A percentile compares a stretch with the other conserved stretches of the same genome.
Evolutionary conservation across 208 protist species (phyloP).

Genomic region (Acanthamoeba sp.): DNA sequence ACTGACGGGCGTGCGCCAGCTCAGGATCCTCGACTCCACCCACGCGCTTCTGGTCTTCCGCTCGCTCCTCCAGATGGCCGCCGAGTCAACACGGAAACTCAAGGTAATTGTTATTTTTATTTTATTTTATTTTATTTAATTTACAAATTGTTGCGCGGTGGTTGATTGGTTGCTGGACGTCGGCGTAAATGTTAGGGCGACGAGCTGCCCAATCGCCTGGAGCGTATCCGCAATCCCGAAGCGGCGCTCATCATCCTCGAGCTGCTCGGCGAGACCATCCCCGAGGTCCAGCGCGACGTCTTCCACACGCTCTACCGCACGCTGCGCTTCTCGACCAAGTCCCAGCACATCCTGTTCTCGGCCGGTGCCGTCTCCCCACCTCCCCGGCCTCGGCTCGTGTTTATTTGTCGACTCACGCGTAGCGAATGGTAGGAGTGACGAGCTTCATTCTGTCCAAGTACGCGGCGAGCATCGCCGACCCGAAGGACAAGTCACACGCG

Average conservation of each 20-base stretch:
- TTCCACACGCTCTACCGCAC: slow-evolving; percentile 9
- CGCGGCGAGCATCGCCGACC: background rate
- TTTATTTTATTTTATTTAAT: no score
- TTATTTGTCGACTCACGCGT: no score
- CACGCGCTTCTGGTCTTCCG: slow-evolving; percentile 1
- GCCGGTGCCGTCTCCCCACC: no score
- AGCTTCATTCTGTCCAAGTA: slow-evolving; percentile 65
- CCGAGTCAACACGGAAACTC: slow-evolving; percentile 1
- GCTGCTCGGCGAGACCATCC: slow-evolving; percentile 34
- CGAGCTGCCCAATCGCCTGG: background rate
- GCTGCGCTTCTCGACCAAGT: background rate
- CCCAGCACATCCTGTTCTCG: slow-evolving; percentile 34
- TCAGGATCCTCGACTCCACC: background rate
- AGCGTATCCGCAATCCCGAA: background rate
- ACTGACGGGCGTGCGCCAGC: background rate
- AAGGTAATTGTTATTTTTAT: background rate
- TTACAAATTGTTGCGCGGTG: no score
- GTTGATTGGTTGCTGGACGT: background rate
- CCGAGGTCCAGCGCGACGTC: slow-evolving; percentile 36
- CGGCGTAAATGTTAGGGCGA: slow-evolving; percentile 5
- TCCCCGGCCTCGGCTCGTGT: no score
- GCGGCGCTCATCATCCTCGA: slow-evolving; percentile 44
- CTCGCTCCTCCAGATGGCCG: slow-evolving; percentile 22
- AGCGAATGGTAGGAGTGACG: slow-evolving; percentile 19
- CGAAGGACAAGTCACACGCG: background rate